Percentiles rank a stretch among this genome's conserved stretches.
Evolutionary conservation across 139 green algal species (phyloP).

Genomic region (Chlamydomonas sp.): DNA sequence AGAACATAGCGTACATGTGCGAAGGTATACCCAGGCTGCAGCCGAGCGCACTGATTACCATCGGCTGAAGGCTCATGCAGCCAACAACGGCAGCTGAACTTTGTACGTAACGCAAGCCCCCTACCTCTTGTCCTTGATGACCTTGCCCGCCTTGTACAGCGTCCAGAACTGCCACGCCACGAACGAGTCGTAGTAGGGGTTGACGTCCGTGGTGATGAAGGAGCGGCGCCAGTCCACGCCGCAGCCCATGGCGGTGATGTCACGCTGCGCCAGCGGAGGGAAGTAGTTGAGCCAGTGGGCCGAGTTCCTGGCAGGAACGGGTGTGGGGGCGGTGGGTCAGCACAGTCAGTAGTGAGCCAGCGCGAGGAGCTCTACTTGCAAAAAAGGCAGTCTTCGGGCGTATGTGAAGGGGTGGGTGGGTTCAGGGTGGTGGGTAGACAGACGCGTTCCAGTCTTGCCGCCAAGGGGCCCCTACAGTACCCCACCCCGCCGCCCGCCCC

Average conservation of each 20-base stretch:
- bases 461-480: no score
- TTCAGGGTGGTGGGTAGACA: no score
- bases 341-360: no score
- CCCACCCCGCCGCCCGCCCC: neutral
- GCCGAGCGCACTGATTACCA: no score
- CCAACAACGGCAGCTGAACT: no score
- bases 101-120: neutral
- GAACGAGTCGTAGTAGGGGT: conserved; percentile 99
- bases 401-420: no score
- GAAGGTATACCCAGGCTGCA: no score
- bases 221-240: conserved; percentile 97
- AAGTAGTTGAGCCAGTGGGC: conserved; percentile 97
- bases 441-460: no score
- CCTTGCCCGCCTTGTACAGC: conserved; percentile 76
- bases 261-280: conserved; percentile 85
- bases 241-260: conserved; percentile 95
- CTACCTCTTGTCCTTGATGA: conserved; percentile 96
- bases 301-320: conserved; percentile 59
- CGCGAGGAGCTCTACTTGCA: no score
- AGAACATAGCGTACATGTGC: no score
- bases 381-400: no score
- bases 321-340: neutral
- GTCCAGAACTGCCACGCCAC: conserved; percentile 96
- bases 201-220: conserved; percentile 99
- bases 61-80: no score